Evolutionary conservation across 176 grass and related monocot species (phyloP), one percentile per base, ranked within the genome.

Genomic region (Triticum aestivum): DNA sequence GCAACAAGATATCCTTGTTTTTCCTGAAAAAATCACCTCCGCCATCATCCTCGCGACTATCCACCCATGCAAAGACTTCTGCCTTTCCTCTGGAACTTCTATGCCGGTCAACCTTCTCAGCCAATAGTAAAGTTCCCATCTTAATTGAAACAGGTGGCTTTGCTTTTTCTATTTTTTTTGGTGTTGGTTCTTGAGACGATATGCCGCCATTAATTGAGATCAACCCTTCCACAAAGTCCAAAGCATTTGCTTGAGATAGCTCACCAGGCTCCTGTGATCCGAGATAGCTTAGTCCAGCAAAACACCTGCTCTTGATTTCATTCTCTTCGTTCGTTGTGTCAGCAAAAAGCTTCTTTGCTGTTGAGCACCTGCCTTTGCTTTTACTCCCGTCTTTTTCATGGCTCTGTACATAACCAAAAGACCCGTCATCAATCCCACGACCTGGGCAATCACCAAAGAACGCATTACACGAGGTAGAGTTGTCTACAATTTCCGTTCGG

Each of bases 1-100:
- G 27, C 35, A 87, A 83, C 35, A 94, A 85, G 59, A 91, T 62
- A 52, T 89, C 90, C 84, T 91, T 97, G 42, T 89, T 92, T 91
- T 82, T 97, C 45, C 37, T 86, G 74, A 97, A 94, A 88, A 97
- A 92, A 18, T 90, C 78, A 71, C 94, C 94, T 83, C 90, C 94
- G 3, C 80, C 80, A 18, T 91, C 94, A 85, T 94, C 94, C 84
- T 97, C 88, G 3, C 44, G 83, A 37, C 84, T 84, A 87, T 91
- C 88, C 61, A 87, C 54, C 90, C 92, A 97, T 21, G 88, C 90
- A 87, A 89, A 97, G 67, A 91, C 89, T 82, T 86, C 69, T 30
- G 79, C 80, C 26, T 81, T 94, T 83, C 42, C 56, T 26, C 70
- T 89, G 24, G 81, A 85, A 69, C 63, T 79, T 79, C 73, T 82